Evolutionary conservation across 192 early-diverging fungal genomes (phyloP).

Genomic region (Coemansia sp.): DNA sequence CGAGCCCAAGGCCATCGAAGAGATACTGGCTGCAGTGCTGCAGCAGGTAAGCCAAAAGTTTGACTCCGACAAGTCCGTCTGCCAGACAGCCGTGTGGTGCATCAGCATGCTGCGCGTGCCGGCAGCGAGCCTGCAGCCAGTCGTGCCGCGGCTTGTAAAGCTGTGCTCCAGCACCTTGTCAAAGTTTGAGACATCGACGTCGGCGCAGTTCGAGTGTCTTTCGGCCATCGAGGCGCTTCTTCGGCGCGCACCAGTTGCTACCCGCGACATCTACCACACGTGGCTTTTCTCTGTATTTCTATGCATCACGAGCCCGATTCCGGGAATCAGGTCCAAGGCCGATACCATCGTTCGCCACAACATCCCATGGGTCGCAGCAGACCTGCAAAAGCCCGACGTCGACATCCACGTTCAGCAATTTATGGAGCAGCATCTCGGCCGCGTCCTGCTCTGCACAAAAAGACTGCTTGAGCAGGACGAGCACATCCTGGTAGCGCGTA

Average conservation of each 20-base stretch:
- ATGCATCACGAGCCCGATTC: constrained; percentile 27
- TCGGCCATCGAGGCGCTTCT: constrained; percentile 35
- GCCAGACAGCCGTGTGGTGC: constrained; percentile 32
- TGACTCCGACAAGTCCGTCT: constrained; percentile 24
- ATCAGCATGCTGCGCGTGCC: constrained; percentile 26
- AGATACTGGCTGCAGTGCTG: constrained; percentile 9
- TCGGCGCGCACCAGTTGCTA: constrained; percentile 22
- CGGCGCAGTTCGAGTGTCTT: constrained; percentile 40
- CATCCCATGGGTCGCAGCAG: constrained; percentile 50
- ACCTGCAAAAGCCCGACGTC: constrained; percentile 31
- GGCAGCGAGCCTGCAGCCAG: constrained; percentile 8
- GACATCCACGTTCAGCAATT: constrained; percentile 18
- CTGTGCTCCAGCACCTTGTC: constrained; percentile 16
- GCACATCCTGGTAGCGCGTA: constrained; percentile 25
- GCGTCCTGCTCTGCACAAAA: constrained; percentile 9
- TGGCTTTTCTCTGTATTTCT: constrained; percentile 47
- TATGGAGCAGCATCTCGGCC: constrained; percentile 15
- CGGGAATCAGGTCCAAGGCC: constrained; percentile 44
- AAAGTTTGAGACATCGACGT: constrained; percentile 20
- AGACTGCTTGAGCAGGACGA: constrained; percentile 27
- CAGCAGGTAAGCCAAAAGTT: constrained; percentile 9
- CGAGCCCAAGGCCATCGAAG: constrained; percentile 1
- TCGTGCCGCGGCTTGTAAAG: constrained; percentile 12
- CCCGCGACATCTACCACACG: constrained; percentile 21
- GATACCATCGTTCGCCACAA: constrained; percentile 38